Evolutionary conservation across 75 land plant species (phyloP).

Genomic region (Pseudotsuga menziesii): DNA sequence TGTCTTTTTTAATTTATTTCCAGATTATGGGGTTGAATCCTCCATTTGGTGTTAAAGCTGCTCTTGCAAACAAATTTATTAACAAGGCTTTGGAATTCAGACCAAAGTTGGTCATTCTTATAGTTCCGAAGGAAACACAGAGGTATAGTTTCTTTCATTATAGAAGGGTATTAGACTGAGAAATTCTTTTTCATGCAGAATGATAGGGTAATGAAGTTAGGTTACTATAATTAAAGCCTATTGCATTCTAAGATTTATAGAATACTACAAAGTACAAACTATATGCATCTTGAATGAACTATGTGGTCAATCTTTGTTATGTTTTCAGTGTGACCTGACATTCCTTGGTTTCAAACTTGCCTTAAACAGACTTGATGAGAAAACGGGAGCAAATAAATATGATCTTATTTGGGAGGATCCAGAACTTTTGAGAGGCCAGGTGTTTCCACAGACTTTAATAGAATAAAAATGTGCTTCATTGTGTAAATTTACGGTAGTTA

Average conservation of each 20-base stretch:
- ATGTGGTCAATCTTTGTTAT: neutral
- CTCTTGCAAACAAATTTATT: constrained; percentile 69
- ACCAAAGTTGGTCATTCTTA: constrained; percentile 87
- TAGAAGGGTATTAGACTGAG: neutral
- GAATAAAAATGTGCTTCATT: too few relatives aligned
- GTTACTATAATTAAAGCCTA: neutral
- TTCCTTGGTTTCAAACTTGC: neutral
- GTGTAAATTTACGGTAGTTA: too few relatives aligned
- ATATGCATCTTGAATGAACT: neutral
- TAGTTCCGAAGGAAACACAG: constrained; percentile 79
- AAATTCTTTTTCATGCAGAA: neutral
- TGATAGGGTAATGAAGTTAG: neutral
- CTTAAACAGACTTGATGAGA: constrained; percentile 48
- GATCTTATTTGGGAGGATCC: constrained; percentile 76
- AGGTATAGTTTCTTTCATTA: constrained; percentile 33
- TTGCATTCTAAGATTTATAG: neutral
- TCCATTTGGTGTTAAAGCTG: constrained; percentile 76
- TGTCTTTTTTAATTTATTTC: constrained; percentile 7
- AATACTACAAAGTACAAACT: neutral
- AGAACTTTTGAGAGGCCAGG: constrained; percentile 48
- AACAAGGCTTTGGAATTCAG: constrained; percentile 70
- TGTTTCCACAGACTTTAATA: constrained; percentile 1
- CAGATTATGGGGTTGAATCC: constrained; percentile 97
- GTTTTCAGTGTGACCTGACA: neutral
- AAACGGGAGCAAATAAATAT: constrained; percentile 23